phyloP scores from a whole-genome alignment of 805 yeast species.

The Kodamaea nitidulidarum region DNA sequence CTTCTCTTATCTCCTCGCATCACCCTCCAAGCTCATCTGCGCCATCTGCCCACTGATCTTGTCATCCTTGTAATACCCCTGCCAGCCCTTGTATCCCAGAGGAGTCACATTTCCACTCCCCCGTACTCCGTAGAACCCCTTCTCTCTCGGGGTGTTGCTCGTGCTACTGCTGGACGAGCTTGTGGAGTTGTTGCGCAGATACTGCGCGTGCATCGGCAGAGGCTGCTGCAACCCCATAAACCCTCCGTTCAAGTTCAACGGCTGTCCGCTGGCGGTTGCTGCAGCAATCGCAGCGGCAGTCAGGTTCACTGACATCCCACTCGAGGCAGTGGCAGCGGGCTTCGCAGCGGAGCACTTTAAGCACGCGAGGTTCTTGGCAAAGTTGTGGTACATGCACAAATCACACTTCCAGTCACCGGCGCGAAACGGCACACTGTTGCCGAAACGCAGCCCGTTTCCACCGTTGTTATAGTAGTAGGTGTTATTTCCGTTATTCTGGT shows the following conservation, averaged over 20 bases:
- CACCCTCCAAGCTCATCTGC: constrained; percentile 6
- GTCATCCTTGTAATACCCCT: not conserved
- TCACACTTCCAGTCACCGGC: constrained; percentile 98
- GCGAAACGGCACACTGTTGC: constrained; percentile 77
- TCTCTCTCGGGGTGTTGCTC: constrained; percentile 17
- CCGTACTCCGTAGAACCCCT: constrained; percentile 13
- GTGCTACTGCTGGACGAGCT: constrained; percentile 12
- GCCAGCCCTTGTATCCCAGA: constrained; percentile 9
- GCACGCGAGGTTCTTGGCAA: constrained; percentile 85
- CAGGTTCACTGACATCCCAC: constrained; percentile 34
- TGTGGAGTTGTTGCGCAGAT: constrained; percentile 11
- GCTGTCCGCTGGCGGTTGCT: constrained; percentile 46
- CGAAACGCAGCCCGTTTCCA: constrained; percentile 18
- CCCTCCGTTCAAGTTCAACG: constrained; percentile 32
- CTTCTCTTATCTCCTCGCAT: no score
- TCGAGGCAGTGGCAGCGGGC: constrained; percentile 30
- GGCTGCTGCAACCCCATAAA: constrained; percentile 34
- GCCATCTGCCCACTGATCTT: constrained; percentile 1
- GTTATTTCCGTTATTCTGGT: constrained; percentile 25
- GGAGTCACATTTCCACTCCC: constrained; percentile 18
- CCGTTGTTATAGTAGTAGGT: constrained; percentile 11
- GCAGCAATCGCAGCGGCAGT: constrained; percentile 47
- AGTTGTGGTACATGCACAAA: constrained; percentile 81
- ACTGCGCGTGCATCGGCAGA: constrained; percentile 25
- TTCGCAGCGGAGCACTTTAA: constrained; percentile 82